Evolutionary conservation across 495 filamentous ascomycete genomes (phyloP), one percentile per base, ranked within the genome.

Genomic region (Eremomyces bilateralis): DNA sequence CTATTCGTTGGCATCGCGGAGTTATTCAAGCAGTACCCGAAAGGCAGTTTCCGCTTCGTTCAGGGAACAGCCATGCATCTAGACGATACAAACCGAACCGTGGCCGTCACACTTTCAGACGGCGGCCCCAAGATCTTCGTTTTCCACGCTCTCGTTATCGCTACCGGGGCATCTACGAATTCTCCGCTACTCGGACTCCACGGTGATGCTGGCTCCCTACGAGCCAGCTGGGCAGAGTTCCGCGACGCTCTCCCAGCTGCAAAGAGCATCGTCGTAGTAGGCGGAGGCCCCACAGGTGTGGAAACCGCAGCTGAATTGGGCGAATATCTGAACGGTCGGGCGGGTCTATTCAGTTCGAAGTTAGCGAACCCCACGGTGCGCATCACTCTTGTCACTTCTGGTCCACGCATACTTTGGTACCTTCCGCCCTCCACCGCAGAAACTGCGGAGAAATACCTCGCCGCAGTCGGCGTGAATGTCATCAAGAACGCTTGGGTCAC

Each of bases 261-360:
- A 1, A 62, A 67, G 33, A 61, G 53, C 15, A 69, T 83, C 37
- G 46, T 66, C 19, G 56, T 67, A 31, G 53, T 49, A 4, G 80
- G 80, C 20, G 78, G 60, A 0, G 80, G 80, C 0, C 54, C 69
- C 3, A 67, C 76, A 2, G 78, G 74, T 10, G 62, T 80, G 29
- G 65, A 69, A 36, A 58, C 53, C 1, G 64, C 64, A 1, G 65
- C 62, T n/a, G 65, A 68, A 38, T 47, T 68, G 3, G 56, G 45
- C 13, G 41, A 50, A 24, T 38, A 38, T 17, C 37, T 52, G 20
- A 49, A 48, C 33, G 47, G 48, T 24, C 31, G 28, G 8, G 40
- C 46, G 0, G 45, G 47, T 17, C 46, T 36, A 15, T 35, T 46
- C 11, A 5, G 4, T 13, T 32, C 36, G 4, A 30, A 21, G 10